Conservation (phyloP, 768 basidiomycete species). For the Sutorius australiensis region DNA sequence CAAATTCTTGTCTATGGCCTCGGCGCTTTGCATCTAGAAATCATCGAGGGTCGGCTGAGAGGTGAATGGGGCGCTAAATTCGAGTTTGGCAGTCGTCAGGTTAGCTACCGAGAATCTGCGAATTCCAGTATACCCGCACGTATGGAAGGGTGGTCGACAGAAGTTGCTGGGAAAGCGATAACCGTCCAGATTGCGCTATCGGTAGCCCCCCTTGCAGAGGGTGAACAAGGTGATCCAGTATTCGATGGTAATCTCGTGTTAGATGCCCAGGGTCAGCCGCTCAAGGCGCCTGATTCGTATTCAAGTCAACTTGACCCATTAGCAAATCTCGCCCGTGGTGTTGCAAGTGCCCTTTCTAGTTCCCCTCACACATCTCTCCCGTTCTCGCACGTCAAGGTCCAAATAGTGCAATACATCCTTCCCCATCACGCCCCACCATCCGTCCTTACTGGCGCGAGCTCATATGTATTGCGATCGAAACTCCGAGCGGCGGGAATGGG, state of each 20-base stretch:
- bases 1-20: conserved; percentile 82
- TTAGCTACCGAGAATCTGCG: conserved; percentile 71
- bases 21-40: conserved; percentile 85
- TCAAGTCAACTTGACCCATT: conserved; percentile 41
- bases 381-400: conserved; percentile 59
- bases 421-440: conserved; percentile 45
- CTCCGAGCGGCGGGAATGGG: conserved; percentile 65
- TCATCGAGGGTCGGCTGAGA: conserved; percentile 73
- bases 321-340: conserved; percentile 60
- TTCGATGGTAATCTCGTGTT: conserved; percentile 81
- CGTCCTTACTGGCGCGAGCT: conserved; percentile 60
- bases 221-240: conserved; percentile 58
- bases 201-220: conserved; percentile 49
- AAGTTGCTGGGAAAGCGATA: conserved; percentile 54
- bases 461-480: conserved; percentile 58
- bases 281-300: conserved; percentile 50
- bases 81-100: conserved; percentile 71
- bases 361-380: conserved; percentile 77
- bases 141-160: conserved; percentile 56
- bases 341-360: conserved; percentile 67
- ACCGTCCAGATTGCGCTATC: conserved; percentile 51
- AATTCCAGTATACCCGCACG: conserved; percentile 24
- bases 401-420: conserved; percentile 43
- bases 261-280: conserved; percentile 45
- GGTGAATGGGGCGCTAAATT: conserved; percentile 79